Evolutionary conservation across 2,329 filamentous ascomycete genomes (phyloP), one percentile per base, ranked within the genome.

Genomic region (Fusarium circinatum): DNA sequence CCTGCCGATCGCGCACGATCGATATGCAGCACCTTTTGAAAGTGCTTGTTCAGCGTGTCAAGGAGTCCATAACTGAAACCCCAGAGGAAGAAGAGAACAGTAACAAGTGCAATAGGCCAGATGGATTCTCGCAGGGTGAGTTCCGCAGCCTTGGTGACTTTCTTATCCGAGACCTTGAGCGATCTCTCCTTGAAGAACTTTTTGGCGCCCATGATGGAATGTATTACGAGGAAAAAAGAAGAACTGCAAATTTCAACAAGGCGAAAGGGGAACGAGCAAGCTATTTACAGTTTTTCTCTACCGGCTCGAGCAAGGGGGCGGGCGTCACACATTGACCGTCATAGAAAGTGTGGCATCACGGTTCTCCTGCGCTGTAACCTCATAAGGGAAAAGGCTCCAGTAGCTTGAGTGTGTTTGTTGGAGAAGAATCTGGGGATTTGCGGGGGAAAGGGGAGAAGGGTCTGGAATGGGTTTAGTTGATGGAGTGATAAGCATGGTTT

Each of bases 81-180:
- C 84, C 84, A 85, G 45, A 86, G 82, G 68, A 86, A 85, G 79
- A 85, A 86, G 38, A 86, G 80, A 32, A 83, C 79, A 12, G 85
- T 86, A 51, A 85, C 84, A 9, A 94, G 85, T 62, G 85, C 84
- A 51, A 94, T 86, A 7, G 92, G 92, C 74, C 88, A 88, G 60
- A 94, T 85, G 18, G 91, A 94, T 77, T 93, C 86, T 59, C 90
- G 85, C 36, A 93, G 79, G 0, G 91, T 93, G 70, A 94, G 84
- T 80, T 92, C 83, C 14, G 85, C 84, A 3, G 84, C 84, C 55
- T 78, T 82, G 22, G 85, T 87, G 49, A 82, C 79, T 68, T 80
- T 78, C 59, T 81, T 73, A 64, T 86, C 84, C 61, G 83, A 81
- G 68, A 84, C 83, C 70, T 82, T 84, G 71, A 87, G 83, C 49